phyloP scores from a whole-genome alignment of 352 stramenopile species.

The Phytophthora chlamydospora region DNA sequence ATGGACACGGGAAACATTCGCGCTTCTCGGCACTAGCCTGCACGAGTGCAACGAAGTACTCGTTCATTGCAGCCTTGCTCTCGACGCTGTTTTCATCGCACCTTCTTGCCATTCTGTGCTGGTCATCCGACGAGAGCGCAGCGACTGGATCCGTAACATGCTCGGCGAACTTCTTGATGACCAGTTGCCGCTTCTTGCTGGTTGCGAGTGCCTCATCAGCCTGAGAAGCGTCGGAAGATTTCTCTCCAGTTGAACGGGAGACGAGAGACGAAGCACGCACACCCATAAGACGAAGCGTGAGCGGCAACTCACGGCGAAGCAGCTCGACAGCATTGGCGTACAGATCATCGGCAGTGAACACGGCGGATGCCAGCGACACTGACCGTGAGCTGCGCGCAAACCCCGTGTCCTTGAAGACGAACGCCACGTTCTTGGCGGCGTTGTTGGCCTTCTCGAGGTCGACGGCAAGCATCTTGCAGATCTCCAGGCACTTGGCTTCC shows the following conservation, averaged over 20 bases:
- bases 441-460: constrained; percentile 56
- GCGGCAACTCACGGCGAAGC: constrained; percentile 64
- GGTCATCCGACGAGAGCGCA: not conserved
- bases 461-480: constrained; percentile 60
- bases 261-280: constrained; percentile 63
- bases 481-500: constrained; percentile 67
- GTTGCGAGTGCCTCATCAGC: constrained; percentile 2
- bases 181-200: constrained; percentile 48
- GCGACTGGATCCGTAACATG: constrained; percentile 13
- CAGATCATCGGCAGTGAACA: constrained; percentile 56
- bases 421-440: constrained; percentile 62
- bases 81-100: constrained; percentile 1
- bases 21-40: constrained; percentile 5
- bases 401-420: constrained; percentile 76
- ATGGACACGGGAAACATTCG: constrained; percentile 20
- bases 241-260: constrained; percentile 12
- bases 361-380: constrained; percentile 43
- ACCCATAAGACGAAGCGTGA: constrained; percentile 72
- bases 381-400: constrained; percentile 67
- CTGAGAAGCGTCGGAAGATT: constrained; percentile 21
- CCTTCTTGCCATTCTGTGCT: constrained; percentile 6
- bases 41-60: not conserved
- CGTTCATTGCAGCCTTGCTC: not conserved
- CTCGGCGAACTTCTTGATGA: constrained; percentile 53
- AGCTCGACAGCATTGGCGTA: constrained; percentile 52